Evolutionary conservation across 169 alveolate genomes (phyloP).

Genomic region (Cryptosporidium meleagridis): DNA sequence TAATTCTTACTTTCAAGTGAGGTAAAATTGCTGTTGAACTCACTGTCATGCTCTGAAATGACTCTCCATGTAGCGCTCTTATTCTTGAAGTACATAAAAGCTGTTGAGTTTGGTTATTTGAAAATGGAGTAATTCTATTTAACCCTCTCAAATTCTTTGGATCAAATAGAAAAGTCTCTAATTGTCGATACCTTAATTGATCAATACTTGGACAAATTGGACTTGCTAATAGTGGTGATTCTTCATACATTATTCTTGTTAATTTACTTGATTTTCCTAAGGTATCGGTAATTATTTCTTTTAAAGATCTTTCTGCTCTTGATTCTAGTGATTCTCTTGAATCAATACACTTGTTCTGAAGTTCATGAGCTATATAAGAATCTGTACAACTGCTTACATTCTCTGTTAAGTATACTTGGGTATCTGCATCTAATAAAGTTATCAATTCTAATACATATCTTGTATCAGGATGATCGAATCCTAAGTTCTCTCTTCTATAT

Average conservation of each 20-base stretch:
- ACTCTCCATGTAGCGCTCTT: constrained; percentile 57
- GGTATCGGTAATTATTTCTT: constrained; percentile 14
- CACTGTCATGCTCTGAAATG: constrained; percentile 49
- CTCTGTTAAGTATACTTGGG: constrained; percentile 64
- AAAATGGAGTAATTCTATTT: constrained; percentile 10
- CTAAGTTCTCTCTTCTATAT: constrained; percentile 81
- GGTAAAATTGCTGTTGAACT: constrained; percentile 68
- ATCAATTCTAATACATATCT: constrained; percentile 48
- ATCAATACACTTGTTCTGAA: constrained; percentile 28
- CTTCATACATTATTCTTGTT: constrained; percentile 60
- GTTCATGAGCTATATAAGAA: constrained; percentile 16
- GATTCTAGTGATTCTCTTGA: constrained; percentile 15
- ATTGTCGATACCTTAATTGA: constrained; percentile 54
- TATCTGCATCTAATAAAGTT: constrained; percentile 63
- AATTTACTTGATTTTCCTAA: constrained; percentile 22
- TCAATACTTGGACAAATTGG: constrained; percentile 69
- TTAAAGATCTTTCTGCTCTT: constrained; percentile 35
- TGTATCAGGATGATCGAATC: constrained; percentile 84
- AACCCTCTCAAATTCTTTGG: constrained; percentile 35
- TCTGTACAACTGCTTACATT: constrained; percentile 48
- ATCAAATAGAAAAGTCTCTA: constrained; percentile 42
- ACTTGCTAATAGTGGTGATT: constrained; percentile 63
- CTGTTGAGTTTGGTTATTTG: constrained; percentile 14
- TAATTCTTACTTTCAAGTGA: constrained; percentile 41
- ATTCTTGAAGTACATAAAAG: constrained; percentile 52